Evolutionary conservation across 441 rosid genomes (phyloP).

Genomic region (Bruguiera hainesii): DNA sequence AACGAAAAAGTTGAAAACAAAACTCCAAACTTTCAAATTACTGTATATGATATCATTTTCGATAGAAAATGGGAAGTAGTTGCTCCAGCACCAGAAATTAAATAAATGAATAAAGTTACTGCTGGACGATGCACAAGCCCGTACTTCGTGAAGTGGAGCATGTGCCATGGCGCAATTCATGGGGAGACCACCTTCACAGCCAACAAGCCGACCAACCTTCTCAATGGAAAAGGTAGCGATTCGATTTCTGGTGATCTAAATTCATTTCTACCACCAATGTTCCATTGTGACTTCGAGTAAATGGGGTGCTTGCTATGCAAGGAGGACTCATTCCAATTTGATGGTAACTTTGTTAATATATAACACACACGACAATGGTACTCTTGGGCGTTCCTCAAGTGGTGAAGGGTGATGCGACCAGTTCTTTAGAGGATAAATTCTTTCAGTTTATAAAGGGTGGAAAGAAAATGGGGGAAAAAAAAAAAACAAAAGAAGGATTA

Average conservation of each 20-base stretch:
- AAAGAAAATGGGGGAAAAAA: no score
- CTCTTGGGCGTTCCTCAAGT: conserved; percentile 8
- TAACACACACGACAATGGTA: not conserved
- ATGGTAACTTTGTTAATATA: conserved; percentile 13
- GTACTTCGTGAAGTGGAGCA: no score
- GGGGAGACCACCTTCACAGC: conserved; percentile 19
- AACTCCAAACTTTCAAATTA: no score
- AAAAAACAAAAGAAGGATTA: not conserved
- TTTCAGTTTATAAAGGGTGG: not conserved
- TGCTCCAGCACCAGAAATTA: no score
- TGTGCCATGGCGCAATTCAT: no score
- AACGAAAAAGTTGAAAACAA: no score
- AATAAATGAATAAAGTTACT: no score
- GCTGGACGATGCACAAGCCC: no score
- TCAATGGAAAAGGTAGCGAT: conserved; percentile 33
- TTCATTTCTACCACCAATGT: conserved; percentile 44
- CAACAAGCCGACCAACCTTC: conserved; percentile 21
- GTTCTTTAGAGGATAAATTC: not conserved
- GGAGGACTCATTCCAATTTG: not conserved
- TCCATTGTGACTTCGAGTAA: conserved; percentile 43
- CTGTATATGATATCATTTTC: no score
- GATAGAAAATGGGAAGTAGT: no score
- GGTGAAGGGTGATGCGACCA: conserved; percentile 15
- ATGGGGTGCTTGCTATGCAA: conserved; percentile 6
- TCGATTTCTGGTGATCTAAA: conserved; percentile 50